Base-by-base conservation (phyloP, 108 stramenopile genomes). In the Pseudonitzschia delicatissima region DNA sequence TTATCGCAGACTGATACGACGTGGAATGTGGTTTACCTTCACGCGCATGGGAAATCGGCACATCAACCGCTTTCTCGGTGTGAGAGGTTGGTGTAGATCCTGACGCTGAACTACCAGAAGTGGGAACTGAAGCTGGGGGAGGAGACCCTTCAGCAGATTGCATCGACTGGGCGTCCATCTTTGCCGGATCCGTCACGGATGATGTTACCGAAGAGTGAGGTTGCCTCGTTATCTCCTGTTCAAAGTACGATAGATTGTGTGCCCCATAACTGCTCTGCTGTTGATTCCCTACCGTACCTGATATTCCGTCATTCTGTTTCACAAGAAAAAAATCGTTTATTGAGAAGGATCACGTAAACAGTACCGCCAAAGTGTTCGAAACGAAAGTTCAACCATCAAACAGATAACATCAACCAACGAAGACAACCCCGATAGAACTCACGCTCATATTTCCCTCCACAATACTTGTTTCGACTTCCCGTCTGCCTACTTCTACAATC, bases 1-100 rank as follows among this genome's bases (percentile, higher is more conserved):
- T 92, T 45, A 92, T 71, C 13, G 88, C 85, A 47, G 68, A 62
- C 4, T 73, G 62, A 26, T 33, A 71, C 15, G 62, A 45, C 11
- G 66, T 35, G 23, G 73, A n/a, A 49, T 64, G 74, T 29, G 65
- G 27, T 28, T 36, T 48, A 4, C 5, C 50, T 25, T 36, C 63
- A 11, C 51, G 33, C 13, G 51, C 51, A 7, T 48, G 47, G 47
- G 47, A 21, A 48, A 35, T 34, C 9, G 27, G 18, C 55, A 32
- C 34, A 25, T 42, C 31, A 33, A 33, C 47, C 21, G 47, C 20
- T 17, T 48, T 8, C 1, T 48, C 47, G 17, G 47, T 21, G 20
- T 48, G 47, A 18, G 21, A 48, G 7, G 8, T 21, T 3, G 47
- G 45, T 33, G 53, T 40, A 15, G 69, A 71, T 31, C 66, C 50